Conservation (phyloP, 768 basidiomycete genomes). For the Calocera cornea region DNA sequence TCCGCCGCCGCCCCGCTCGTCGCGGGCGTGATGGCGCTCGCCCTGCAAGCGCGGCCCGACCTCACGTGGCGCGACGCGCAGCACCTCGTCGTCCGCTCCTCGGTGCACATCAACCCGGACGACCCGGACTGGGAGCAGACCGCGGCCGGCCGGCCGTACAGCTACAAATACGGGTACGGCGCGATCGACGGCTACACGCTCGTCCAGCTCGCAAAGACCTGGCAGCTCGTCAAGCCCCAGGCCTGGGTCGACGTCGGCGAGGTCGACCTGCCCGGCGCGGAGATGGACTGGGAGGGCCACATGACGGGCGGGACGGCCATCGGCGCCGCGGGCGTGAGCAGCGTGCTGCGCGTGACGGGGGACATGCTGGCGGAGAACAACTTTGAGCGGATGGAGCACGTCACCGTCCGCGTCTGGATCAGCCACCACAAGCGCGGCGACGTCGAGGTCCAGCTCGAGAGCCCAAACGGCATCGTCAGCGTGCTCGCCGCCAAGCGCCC, state of each 20-base stretch:
- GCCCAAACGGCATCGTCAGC: conserved; percentile 76
- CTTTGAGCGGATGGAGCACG: conserved; percentile 78
- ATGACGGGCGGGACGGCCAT: conserved; percentile 59
- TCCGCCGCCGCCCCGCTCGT: conserved; percentile 97
- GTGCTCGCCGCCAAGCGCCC: conserved; percentile 61
- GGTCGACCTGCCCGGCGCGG: conserved; percentile 49
- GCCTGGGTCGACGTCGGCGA: conserved; percentile 72
- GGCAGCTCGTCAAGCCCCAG: conserved; percentile 87
- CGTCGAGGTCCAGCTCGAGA: conserved; percentile 77
- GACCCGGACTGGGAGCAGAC: conserved; percentile 93
- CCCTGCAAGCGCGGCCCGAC: conserved; percentile 78
- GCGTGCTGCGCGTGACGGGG: conserved; percentile 50
- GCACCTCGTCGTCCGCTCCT: conserved; percentile 67
- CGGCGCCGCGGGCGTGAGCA: conserved; percentile 45
- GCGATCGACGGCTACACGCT: conserved; percentile 70
- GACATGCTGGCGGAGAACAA: conserved; percentile 59
- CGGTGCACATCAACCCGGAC: conserved; percentile 63
- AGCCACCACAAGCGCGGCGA: conserved; percentile 76
- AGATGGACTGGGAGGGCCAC: conserved; percentile 38
- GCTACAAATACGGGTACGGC: conserved; percentile 95
- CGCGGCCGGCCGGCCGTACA: conserved; percentile 49
- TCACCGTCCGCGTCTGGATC: conserved; percentile 89
- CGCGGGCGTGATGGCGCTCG: conserved; percentile 83
- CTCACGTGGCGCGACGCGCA: conserved; percentile 95
- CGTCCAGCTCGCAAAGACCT: conserved; percentile 64